Conservation (phyloP, 129 eudicot genomes). For the Helianthus tuberosus region DNA sequence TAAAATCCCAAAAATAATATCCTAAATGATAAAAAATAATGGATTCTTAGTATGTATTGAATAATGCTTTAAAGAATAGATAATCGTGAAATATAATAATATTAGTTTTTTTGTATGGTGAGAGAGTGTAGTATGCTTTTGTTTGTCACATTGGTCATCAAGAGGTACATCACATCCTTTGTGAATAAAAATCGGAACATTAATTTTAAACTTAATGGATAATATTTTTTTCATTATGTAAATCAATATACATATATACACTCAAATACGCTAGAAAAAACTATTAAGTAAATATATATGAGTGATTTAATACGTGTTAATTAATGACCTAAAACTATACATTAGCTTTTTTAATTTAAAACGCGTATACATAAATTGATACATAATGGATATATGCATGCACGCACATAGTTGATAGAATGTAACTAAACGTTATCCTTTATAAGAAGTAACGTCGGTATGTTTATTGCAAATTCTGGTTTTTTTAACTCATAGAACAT, state of each 20-base stretch:
- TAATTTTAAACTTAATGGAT: not conserved
- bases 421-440: no score
- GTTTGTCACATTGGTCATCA: constrained; percentile 27
- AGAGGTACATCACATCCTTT: constrained; percentile 17
- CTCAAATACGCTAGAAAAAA: not conserved
- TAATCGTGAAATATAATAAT: constrained; percentile 24
- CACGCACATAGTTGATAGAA: no score
- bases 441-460: not conserved
- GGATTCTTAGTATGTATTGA: not conserved
- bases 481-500: not conserved
- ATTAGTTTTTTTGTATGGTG: constrained; percentile 2
- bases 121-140: constrained; percentile 22
- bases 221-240: not conserved
- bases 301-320: not conserved
- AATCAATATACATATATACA: no score
- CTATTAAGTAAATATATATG: not conserved
- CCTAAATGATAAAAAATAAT: constrained; percentile 12
- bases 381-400: not conserved
- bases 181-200: not conserved
- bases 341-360: not conserved
- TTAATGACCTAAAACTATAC: not conserved
- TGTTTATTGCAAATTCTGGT: not conserved
- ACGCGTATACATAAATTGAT: not conserved
- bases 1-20: constrained; percentile 21
- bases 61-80: not conserved